Conservation (phyloP, 208 protist genomes). For the Blechomonas ayalai region DNA sequence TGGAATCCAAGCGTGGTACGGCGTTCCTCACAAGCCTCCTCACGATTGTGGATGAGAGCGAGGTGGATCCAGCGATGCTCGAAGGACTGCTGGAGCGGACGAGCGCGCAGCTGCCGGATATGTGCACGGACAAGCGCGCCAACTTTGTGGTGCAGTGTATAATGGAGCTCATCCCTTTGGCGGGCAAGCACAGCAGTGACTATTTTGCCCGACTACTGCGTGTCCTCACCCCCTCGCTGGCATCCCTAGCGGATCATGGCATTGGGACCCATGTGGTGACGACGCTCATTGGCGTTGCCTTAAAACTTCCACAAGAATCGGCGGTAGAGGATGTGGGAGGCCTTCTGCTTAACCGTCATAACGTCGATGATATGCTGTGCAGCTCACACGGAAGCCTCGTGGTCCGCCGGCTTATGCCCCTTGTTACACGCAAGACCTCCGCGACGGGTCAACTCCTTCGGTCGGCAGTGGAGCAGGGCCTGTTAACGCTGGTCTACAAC, state of each 20-base stretch:
- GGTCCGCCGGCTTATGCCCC: slow-evolving; percentile 63
- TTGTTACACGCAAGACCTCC: slow-evolving; percentile 44
- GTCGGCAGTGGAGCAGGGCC: slow-evolving; percentile 45
- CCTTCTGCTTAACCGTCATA: slow-evolving; percentile 33
- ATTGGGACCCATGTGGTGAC: slow-evolving; percentile 75
- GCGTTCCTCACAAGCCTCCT: slow-evolving; percentile 58
- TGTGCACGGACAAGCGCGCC: slow-evolving; percentile 52
- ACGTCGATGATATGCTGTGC: slow-evolving; percentile 44
- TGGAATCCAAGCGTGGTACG: slow-evolving; percentile 64
- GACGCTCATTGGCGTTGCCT: slow-evolving; percentile 36
- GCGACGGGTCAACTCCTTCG: slow-evolving; percentile 53
- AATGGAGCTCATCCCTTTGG: slow-evolving; percentile 35
- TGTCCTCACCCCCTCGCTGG: slow-evolving; percentile 21
- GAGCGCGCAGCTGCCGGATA: slow-evolving; percentile 34
- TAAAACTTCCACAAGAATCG: slow-evolving; percentile 20
- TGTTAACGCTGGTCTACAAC: slow-evolving; percentile 49
- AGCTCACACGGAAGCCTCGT: slow-evolving; percentile 64
- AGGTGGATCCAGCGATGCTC: slow-evolving; percentile 14
- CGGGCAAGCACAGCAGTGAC: slow-evolving; percentile 12
- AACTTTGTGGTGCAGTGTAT: slow-evolving; percentile 84
- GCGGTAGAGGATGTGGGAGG: slow-evolving; percentile 46
- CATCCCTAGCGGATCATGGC: slow-evolving; percentile 25
- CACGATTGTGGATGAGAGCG: slow-evolving; percentile 7
- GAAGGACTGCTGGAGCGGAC: slow-evolving; percentile 29
- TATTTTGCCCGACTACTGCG: slow-evolving; percentile 24